Conservation (phyloP, 2,329 filamentous ascomycete genomes). For the Parascedosporium putredinis region DNA sequence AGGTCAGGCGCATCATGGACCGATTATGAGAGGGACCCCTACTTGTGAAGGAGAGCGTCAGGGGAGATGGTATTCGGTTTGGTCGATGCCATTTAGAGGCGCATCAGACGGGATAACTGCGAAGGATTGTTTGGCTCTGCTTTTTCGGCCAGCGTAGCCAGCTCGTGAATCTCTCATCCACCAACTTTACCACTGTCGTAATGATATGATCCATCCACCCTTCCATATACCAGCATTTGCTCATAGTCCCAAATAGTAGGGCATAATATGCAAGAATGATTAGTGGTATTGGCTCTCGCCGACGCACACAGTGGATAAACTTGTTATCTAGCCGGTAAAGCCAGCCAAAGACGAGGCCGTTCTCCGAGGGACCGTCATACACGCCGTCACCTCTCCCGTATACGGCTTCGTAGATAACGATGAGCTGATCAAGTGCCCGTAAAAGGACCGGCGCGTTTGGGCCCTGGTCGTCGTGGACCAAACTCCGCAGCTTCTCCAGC, state of each 20-base stretch:
- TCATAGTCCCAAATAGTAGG: conserved; percentile 15
- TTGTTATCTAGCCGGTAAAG: conserved; percentile 18
- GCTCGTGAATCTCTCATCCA: no score
- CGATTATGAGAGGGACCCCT: no score
- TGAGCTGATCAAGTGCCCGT: not conserved
- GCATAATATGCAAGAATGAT: conserved; percentile 18
- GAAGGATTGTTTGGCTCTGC: no score
- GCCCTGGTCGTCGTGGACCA: not conserved
- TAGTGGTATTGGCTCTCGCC: conserved; percentile 17
- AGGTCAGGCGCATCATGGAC: no score
- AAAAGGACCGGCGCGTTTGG: not conserved
- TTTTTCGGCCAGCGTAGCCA: no score
- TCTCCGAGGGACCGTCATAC: conserved; percentile 12
- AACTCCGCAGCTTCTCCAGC: not conserved
- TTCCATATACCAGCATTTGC: conserved; percentile 15
- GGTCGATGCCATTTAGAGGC: no score
- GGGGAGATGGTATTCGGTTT: no score
- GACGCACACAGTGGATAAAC: conserved; percentile 18
- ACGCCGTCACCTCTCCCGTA: not conserved
- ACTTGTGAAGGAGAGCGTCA: no score
- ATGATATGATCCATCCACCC: not conserved
- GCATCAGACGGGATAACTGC: no score
- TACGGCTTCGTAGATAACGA: not conserved
- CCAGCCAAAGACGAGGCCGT: conserved; percentile 18
- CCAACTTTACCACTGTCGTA: no score